These are phyloP conservation scores for Aspergillus ostianus DNA, from an alignment of 495 filamentous ascomycete species.

Conservation along the genomic window DNA sequence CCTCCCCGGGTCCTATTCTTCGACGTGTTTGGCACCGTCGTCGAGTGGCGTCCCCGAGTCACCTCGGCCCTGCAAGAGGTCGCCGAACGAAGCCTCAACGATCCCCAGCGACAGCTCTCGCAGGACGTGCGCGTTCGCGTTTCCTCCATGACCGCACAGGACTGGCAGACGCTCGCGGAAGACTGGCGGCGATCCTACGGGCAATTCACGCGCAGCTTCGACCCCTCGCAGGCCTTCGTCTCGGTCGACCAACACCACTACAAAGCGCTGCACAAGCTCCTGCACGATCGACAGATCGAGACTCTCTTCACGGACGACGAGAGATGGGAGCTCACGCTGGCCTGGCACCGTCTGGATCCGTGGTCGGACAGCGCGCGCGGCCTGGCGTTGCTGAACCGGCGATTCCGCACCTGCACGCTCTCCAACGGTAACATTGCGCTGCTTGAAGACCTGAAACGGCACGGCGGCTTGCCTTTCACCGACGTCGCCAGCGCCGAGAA, in stretches of 20 bases:
- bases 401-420: constrained; percentile 61
- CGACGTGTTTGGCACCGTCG: constrained; percentile 74
- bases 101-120: constrained; percentile 44
- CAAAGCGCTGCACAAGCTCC: constrained; percentile 55
- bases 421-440: constrained; percentile 72
- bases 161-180: constrained; percentile 62
- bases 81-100: constrained; percentile 37
- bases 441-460: constrained; percentile 58
- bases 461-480: constrained; percentile 60
- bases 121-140: constrained; percentile 46
- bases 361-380: constrained; percentile 65
- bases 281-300: constrained; percentile 51
- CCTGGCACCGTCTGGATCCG: constrained; percentile 70
- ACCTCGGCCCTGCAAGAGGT: constrained; percentile 46
- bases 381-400: constrained; percentile 51
- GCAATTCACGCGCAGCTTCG: constrained; percentile 53
- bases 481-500: constrained; percentile 63
- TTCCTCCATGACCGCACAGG: constrained; percentile 46
- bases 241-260: constrained; percentile 70
- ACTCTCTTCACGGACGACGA: constrained; percentile 61
- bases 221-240: constrained; percentile 45
- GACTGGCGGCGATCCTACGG: constrained; percentile 67
- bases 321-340: constrained; percentile 51
- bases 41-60: constrained; percentile 68
- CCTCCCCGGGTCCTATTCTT: constrained; percentile 53